Base-by-base conservation (phyloP, 352 stramenopile species). In the Phytophthora cryptogea region DNA sequence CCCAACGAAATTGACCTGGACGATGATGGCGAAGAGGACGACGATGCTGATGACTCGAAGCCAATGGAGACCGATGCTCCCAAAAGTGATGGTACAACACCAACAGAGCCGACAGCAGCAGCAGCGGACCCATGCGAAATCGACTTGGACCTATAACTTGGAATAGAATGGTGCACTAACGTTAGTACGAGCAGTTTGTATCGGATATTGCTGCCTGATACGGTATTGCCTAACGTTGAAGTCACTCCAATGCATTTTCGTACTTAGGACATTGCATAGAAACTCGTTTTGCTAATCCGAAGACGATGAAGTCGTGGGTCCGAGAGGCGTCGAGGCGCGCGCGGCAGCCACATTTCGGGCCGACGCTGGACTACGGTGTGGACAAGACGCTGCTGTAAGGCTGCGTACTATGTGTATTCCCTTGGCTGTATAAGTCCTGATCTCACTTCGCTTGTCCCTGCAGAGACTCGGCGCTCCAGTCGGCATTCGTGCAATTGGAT, bases 221-320 rank as follows among this genome's bases (percentile, higher is more conserved):
- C 20, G 20, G 1, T 23, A 23, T 23, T 23, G 20, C n/a, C n/a
- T n/a, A 23, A 23, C 20, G 20, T 23, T 23, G 20, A 23, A 23
- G 20, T 23, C 20, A 23, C 20, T 23, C 20, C 31, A 36, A 36
- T 4, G 0, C 13, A 26, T 8, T 14, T 27, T 23, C 39, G 39
- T 44, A 48, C 41, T 47, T 47, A 32, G 20, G 33, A 9, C 41
- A 43, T 13, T 6, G 33, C 20, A 23, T 13, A 28, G 6, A 26
- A 44, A 13, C 8, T 44, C n/a, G 39, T 17, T 33, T 37, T 53
- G 20, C 10, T 11, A 13, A 48, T 16, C 26, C 31, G 23, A 53
- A 40, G n/a, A 10, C 10, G 20, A 94, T 94, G 86, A 91, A 90
- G 67, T 86, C 68, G 40, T 94, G 83, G 80, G 83, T 94, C 56